Evolutionary conservation across 192 early-diverging fungal genomes (phyloP), one percentile per base, ranked within the genome.

Genomic region (Chytriomyces confervae): DNA sequence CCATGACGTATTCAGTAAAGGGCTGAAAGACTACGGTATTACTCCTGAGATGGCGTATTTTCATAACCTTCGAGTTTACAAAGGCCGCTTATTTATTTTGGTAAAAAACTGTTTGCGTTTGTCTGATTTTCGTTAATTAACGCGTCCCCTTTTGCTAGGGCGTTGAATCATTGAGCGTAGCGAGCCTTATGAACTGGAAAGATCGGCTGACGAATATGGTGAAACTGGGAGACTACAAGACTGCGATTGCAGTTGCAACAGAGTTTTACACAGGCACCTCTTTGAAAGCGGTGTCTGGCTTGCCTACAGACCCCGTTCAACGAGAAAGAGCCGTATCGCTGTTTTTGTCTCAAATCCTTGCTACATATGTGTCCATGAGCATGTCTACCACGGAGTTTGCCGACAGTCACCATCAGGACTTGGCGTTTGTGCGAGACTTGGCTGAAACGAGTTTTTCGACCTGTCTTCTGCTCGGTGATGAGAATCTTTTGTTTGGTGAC

Each of bases 401-500:
- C 24, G 70, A 46, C 47, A 62, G 43, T 16, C 51, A 8, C 45
- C 36, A 36, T 36, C 61, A 77, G 13, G 84, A 85, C 24, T 45
- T 62, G 13, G 65, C 65, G 20, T 63, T 64, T 9, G 80, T 77
- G 20, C 49, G 68, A 29, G 67, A 82, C 13, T 48, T 86, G 11
- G 75, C 81, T 20, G 75, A n/a, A 7, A 66, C 78, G 5, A 65
- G 83, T 29, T 78, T 89, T 51, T 67, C 69, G 24, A 79, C 79
- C 7, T 86, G 84, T 44, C 61, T 85, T 7, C 47, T 77, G 43
- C 82, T 86, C 68, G 66, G 73, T 2, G 69, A 76, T 23, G 79
- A 77, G 24, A 83, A 87, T 36, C 67, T 89, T 11, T 67, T 89
- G 13, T 88, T 88, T 77, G 81, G 77, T 11, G 86, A 89, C 29